Base-by-base conservation (phyloP, 257 asterid species). In the Penstemon eatonii region DNA sequence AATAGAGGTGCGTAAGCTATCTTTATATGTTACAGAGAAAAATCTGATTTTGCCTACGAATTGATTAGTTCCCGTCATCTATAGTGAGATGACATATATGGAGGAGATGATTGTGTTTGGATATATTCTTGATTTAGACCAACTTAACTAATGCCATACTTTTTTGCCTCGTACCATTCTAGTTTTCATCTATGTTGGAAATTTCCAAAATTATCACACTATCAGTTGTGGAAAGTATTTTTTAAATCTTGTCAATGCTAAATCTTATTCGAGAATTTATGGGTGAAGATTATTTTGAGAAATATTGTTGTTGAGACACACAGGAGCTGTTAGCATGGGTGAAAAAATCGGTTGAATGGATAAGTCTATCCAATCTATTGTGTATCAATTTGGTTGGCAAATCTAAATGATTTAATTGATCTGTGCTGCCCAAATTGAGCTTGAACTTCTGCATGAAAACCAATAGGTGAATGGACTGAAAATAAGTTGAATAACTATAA, bases 1-100 rank as follows among this genome's bases (percentile, higher is more conserved):
- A 81, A 78, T 77, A 87, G 97, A 87, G 97, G 97, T 91, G 63
- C 41, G 74, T 33, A 37, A 38, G 72, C 76, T 56, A 11, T 60
- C 66, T 61, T 56, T 51, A 13, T 50, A 41, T 68, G 7, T 68
- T 19, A 37, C 44, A 41, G 56, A 49, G 70, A n/a, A 41, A 25
- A 50, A 54, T 39, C 52, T 59, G 49, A 38, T 43, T 45, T 60
- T 66, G 45, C 46, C 40, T 36, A 19, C 40, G 33, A 50, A 42
- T 60, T 54, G 25, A 59, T 60, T 71, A 18, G 19, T 46, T 68
- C 40, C 46, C 5, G 39, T 68, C 62, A 46, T 7, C 19, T 39
- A 0, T 8, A 18, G 38, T 56, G 37, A 60, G 15, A 66, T 45
- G 36, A 49, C 10, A 13, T 53, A 19, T 11, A 6, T 11, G 15